Evolutionary conservation across 1,139 yeast genomes (phyloP).

Genomic region (Saccharomyces hybrid): DNA sequence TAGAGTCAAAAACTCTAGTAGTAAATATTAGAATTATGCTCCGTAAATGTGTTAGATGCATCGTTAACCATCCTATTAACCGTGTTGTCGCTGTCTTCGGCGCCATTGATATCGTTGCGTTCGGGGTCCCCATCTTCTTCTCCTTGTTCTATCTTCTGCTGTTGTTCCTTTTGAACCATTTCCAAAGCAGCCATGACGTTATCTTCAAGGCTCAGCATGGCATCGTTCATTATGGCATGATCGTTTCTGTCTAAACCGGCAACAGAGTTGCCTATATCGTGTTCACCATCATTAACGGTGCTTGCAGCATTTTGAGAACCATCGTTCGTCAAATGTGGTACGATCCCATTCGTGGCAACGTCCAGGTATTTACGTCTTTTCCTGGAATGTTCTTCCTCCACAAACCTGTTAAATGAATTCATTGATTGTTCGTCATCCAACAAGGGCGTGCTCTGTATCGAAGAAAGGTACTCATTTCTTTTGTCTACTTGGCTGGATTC

Average conservation of each 20-base stretch:
- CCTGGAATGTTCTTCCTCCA: conserved; percentile 17
- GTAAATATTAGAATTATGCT: not conserved
- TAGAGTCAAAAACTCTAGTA: not conserved
- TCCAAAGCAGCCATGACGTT: conserved; percentile 63
- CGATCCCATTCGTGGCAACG: conserved; percentile 12
- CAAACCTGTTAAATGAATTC: conserved; percentile 23
- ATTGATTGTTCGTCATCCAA: conserved; percentile 14
- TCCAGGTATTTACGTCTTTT: conserved; percentile 17
- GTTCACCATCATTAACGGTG: not conserved
- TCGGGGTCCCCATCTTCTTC: conserved; percentile 3
- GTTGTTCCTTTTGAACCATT: conserved; percentile 41
- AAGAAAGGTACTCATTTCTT: conserved; percentile 1
- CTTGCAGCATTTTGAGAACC: not conserved
- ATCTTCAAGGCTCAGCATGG: conserved; percentile 34
- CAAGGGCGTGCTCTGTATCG: conserved; percentile 4
- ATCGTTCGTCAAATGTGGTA: conserved; percentile 1
- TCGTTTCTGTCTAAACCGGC: conserved; percentile 31
- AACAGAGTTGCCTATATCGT: conserved; percentile 7
- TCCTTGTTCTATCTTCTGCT: conserved; percentile 4
- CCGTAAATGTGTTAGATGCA: not conserved
- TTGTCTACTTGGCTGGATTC: not conserved
- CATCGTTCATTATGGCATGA: conserved; percentile 28
- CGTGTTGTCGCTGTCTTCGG: not conserved
- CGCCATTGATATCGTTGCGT: not conserved
- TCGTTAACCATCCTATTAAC: not conserved